Percentiles rank a stretch among this genome's conserved stretches.
Conservation (phyloP, 1,284 basidiomycete species). For the Ganoderma meredithae region DNA sequence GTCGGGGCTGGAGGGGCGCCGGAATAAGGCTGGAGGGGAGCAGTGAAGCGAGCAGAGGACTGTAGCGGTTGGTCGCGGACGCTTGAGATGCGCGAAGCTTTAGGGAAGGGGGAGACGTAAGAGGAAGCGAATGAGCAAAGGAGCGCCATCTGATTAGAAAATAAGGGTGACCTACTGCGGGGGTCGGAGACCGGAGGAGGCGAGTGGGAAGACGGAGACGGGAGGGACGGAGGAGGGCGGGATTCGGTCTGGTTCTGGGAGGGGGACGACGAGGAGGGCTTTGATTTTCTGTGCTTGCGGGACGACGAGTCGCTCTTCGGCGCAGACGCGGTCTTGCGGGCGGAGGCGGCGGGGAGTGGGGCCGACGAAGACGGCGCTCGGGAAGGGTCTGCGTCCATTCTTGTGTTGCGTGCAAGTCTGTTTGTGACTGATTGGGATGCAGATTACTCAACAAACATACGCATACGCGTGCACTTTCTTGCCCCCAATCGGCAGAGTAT, state of each 20-base stretch:
- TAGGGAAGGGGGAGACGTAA: slow-evolving; percentile 27
- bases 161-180: slow-evolving; percentile 32
- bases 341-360: slow-evolving; percentile 29
- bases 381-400: slow-evolving; percentile 28
- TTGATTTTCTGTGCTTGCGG: slow-evolving; percentile 18
- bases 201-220: slow-evolving; percentile 19
- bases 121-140: slow-evolving; percentile 21
- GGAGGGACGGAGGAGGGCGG: slow-evolving; percentile 15
- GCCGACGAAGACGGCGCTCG: slow-evolving; percentile 28
- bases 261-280: slow-evolving; percentile 13
- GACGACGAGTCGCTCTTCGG: slow-evolving; percentile 12
- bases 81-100: slow-evolving; percentile 48
- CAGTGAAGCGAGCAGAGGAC: slow-evolving; percentile 47
- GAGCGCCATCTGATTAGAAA: slow-evolving; percentile 29
- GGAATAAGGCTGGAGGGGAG: slow-evolving; percentile 61
- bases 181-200: slow-evolving; percentile 29
- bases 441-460: slow-evolving; percentile 30
- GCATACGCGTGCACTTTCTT: slow-evolving; percentile 1
- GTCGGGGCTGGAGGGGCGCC: slow-evolving; percentile 41
- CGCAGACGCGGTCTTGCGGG: slow-evolving; percentile 18
- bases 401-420: slow-evolving; percentile 20
- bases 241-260: slow-evolving; percentile 12
- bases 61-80: slow-evolving; percentile 46
- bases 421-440: slow-evolving; percentile 30
- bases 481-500: slow-evolving; percentile 9